Base-by-base conservation (phyloP, 371 early-diverging fungal genomes). In the Neoconidiobolus thromboides region DNA sequence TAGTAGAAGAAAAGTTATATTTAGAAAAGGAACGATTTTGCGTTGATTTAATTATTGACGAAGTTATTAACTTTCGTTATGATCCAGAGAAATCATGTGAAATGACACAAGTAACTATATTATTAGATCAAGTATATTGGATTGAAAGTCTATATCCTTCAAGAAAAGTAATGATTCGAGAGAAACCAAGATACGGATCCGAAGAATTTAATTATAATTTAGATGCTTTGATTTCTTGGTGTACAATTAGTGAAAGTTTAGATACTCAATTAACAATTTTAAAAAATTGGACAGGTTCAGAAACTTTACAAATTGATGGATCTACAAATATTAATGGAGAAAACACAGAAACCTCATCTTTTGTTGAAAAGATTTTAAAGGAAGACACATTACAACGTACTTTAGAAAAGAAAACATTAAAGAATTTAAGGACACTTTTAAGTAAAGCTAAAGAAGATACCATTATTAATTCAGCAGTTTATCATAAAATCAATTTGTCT, bases 361-460 rank as follows among this genome's bases (percentile, higher is more conserved):
- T 91, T 73, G 79, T 91, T 15, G 89, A 91, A 69, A 73, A 85
- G 58, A 71, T 89, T 55, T 72, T 89, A 60, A 89, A 89, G 72
- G 87, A 88, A 63, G 79, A 79, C 55, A 87, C 85, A 0, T 70
- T 88, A 36, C 78, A 81, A 69, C 78, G 76, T 62, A 86, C 87
- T 0, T 87, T 89, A 66, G 83, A 86, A 61, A 83, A 78, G 63
- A 76, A 81, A 5, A 83, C 84, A 1, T 69, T 89, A 38, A 74
- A 76, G 2, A 75, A 78, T 0, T 69, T 81, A 5, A 73, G 76
- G 49, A 61, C 65, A 0, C 65, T 81, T 5, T 62, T 83, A 44
- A 61, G 62, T 1, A 78, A 84, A 61, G 76, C 85, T 55, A 80
- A 80, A 61, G 65, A 67, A 12, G 79, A 82, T 2, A 78, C 86